Evolutionary conservation across 2,329 filamentous ascomycete genomes (phyloP), one percentile per base, ranked within the genome.

Genomic region (Penicillium oxalicum): DNA sequence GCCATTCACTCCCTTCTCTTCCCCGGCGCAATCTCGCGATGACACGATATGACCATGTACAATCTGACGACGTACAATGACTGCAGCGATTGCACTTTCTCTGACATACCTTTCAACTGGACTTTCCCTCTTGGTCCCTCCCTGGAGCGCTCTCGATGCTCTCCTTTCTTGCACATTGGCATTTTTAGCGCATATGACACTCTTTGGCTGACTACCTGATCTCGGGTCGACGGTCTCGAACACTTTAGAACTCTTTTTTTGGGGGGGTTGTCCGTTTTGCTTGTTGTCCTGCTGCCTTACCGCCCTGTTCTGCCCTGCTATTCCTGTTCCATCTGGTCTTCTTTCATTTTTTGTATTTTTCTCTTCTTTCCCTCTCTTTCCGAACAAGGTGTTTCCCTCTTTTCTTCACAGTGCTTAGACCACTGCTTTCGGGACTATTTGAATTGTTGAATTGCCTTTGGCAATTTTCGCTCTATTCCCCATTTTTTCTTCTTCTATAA

Each of bases 11-110:
- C 47, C 48, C 44, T 44, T 51, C 55, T 40, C 44, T 40, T 38
- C 52, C 56, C 46, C 44, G 45, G 54, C 54, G 43, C 42, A 41
- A 41, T 45, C 50, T 35, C 53, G 44, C 52, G 47, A 56, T 52
- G 58, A 59, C 45, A 51, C 45, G 49, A 50, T 48, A 60, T 45
- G 56, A 60, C 48, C 40, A 45, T 60, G 44, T 58, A 59, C 50
- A 54, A 55, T 56, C 53, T 54, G 51, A 60, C 52, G 58, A 60
- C 51, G 48, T 40, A 59, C 44, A 53, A 58, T 40, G 40, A 45
- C 41, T 53, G 46, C 40, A 37, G 12, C 44, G 55, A 43, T 32
- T 48, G 44, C 41, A 42, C 43, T 34, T 44, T 52, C 49, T 50
- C 36, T 32, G 44, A 37, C 28, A 40, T 41, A 40, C 46, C 36